Evolutionary conservation across 768 basidiomycete species (phyloP).

Genomic region (Boletus insuetus): DNA sequence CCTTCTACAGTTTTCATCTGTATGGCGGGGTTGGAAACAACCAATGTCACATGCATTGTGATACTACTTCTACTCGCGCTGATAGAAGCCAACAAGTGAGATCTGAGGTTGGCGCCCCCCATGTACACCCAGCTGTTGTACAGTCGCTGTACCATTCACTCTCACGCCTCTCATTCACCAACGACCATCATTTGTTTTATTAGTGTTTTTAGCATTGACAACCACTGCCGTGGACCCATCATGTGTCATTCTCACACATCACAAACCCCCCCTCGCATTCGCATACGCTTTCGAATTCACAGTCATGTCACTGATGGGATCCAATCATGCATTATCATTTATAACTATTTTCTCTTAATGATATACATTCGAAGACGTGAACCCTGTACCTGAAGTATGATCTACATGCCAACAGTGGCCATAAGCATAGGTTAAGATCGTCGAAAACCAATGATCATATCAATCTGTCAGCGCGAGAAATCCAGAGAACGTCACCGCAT

Average conservation of each 20-base stretch:
- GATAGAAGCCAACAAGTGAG: constrained; percentile 13
- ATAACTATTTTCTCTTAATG: constrained; percentile 28
- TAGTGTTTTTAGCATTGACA: constrained; percentile 23
- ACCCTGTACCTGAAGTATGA: no score
- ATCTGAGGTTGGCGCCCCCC: constrained; percentile 8
- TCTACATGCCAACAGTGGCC: no score
- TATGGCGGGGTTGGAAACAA: constrained; percentile 4
- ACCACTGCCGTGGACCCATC: constrained; percentile 2
- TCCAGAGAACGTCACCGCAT: no score
- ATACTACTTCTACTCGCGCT: constrained; percentile 7
- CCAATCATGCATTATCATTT: constrained; percentile 29
- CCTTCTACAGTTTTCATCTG: constrained; percentile 11
- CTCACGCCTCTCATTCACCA: constrained; percentile 15
- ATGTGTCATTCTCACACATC: constrained; percentile 5
- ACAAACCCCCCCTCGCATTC: constrained; percentile 15
- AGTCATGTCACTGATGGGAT: constrained; percentile 20
- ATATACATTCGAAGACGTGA: constrained; percentile 12
- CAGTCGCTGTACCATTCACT: constrained; percentile 17
- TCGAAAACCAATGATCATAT: background rate
- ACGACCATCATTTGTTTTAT: constrained; percentile 23
- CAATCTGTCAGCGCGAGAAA: no score
- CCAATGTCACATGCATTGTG: background rate
- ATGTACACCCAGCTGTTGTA: constrained; percentile 26
- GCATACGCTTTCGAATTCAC: constrained; percentile 21
- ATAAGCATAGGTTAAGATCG: no score